Percentiles rank a stretch among this genome's conserved stretches.
These are phyloP conservation scores for Pythium coloratum DNA, from an alignment of 352 stramenopile genomes.

Conservation along the genomic window DNA sequence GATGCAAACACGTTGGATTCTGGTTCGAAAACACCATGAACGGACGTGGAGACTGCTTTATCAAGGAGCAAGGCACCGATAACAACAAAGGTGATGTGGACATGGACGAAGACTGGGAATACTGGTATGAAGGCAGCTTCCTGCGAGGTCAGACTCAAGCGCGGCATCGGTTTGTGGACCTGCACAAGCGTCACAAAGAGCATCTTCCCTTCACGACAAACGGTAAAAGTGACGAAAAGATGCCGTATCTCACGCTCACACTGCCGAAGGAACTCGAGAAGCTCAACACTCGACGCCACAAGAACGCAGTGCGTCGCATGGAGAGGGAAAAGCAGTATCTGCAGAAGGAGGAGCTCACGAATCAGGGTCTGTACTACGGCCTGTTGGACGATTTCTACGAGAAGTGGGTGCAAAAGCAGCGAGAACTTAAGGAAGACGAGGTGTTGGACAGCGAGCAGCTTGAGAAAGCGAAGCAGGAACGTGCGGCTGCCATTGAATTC, in stretches of 20 bases:
- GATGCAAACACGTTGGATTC: slow-evolving; percentile 57
- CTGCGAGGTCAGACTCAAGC: slow-evolving; percentile 55
- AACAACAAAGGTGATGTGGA: slow-evolving; percentile 8
- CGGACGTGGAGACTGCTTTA: slow-evolving; percentile 60
- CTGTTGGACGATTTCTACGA: slow-evolving; percentile 71
- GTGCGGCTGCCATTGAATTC: slow-evolving; percentile 35
- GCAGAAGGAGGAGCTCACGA: slow-evolving; percentile 40
- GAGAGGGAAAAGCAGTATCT: slow-evolving; percentile 47
- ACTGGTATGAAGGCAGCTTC: slow-evolving; percentile 78
- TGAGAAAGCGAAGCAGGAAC: slow-evolving; percentile 36
- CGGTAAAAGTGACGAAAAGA: slow-evolving; percentile 59
- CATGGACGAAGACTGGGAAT: slow-evolving; percentile 40
- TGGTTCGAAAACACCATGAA: slow-evolving; percentile 67
- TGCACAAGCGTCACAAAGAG: slow-evolving; percentile 31
- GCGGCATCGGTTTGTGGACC: slow-evolving; percentile 53
- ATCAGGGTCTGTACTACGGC: slow-evolving; percentile 58
- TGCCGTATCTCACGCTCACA: slow-evolving; percentile 49
- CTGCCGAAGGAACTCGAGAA: slow-evolving; percentile 44
- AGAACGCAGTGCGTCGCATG: slow-evolving; percentile 41
- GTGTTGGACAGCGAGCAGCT: slow-evolving; percentile 33
- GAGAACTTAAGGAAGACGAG: slow-evolving; percentile 34
- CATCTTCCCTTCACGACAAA: slow-evolving; percentile 67
- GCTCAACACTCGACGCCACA: slow-evolving; percentile 31
- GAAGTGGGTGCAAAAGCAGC: slow-evolving; percentile 48
- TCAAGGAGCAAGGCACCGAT: slow-evolving; percentile 16